Percentiles rank a stretch among this genome's conserved stretches.
Evolutionary conservation across 495 filamentous ascomycete species (phyloP).

Genomic region (Neurospora discreta): DNA sequence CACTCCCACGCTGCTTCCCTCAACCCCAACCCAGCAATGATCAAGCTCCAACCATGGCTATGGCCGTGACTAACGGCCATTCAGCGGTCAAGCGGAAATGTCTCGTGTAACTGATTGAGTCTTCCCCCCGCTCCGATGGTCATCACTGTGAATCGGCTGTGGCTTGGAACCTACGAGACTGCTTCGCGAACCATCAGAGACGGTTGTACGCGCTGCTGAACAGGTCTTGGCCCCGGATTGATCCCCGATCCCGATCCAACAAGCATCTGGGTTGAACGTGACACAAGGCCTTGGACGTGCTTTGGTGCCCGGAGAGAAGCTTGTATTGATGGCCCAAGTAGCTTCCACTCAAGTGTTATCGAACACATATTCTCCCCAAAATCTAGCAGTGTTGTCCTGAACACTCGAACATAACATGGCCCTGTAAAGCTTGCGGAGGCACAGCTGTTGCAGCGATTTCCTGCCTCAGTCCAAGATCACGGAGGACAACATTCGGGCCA

Average conservation of each 20-base stretch:
- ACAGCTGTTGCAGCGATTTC: not conserved
- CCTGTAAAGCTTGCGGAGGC: not conserved
- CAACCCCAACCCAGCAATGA: not conserved
- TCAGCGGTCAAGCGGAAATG: not conserved
- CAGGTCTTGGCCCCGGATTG: not conserved
- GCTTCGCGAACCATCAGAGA: not conserved
- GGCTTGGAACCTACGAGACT: not conserved
- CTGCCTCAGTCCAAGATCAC: not conserved
- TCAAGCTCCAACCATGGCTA: not conserved
- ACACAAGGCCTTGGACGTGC: not conserved
- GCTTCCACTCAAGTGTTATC: not conserved
- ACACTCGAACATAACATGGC: not conserved
- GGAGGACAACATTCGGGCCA: not conserved
- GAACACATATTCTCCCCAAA: not conserved
- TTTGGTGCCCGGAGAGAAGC: not conserved
- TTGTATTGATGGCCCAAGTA: not conserved
- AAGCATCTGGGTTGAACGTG: not conserved
- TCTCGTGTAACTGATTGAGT: not conserved
- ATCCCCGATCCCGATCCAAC: not conserved
- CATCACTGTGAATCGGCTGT: not conserved
- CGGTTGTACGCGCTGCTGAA: not conserved
- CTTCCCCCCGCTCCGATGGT: not conserved
- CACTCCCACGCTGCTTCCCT: not conserved
- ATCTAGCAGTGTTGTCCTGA: not conserved
- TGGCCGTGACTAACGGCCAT: not conserved